Percentiles rank a stretch among this genome's conserved stretches.
These are phyloP conservation scores for Cercospora sesami DNA, from an alignment of 2,329 filamentous ascomycete species.

Conservation along the genomic window DNA sequence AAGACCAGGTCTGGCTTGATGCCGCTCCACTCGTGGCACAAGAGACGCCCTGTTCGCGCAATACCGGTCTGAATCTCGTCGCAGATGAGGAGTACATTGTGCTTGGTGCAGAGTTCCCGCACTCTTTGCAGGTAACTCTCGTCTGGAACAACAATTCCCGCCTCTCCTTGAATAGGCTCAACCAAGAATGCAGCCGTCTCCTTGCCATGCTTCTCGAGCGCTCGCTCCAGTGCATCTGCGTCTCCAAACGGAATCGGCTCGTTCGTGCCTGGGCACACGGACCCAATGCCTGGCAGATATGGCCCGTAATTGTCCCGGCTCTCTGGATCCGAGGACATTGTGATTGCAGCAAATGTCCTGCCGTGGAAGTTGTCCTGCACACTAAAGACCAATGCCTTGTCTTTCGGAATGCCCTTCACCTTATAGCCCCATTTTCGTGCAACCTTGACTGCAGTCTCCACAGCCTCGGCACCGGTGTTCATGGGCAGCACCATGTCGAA, in stretches of 20 bases:
- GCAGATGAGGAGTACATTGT: conserved; percentile 94
- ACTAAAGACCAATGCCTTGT: conserved; percentile 80
- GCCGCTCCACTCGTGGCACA: conserved; percentile 90
- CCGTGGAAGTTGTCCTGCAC: conserved; percentile 95
- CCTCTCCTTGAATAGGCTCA: conserved; percentile 96
- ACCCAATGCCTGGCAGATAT: conserved; percentile 85
- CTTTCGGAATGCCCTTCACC: conserved; percentile 82
- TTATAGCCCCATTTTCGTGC: conserved; percentile 98
- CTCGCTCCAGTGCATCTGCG: conserved; percentile 73
- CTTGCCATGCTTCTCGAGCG: conserved; percentile 75
- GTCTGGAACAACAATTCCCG: conserved; percentile 91
- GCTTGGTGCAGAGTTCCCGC: conserved; percentile 83
- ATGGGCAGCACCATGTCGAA: conserved; percentile 98
- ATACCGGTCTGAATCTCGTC: conserved; percentile 99
- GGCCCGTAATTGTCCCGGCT: conserved; percentile 96
- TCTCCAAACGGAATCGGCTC: conserved; percentile 84
- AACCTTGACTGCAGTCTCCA: conserved; percentile 94
- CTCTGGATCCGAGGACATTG: conserved; percentile 91
- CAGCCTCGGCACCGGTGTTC: conserved; percentile 96
- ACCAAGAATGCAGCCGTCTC: conserved; percentile 91
- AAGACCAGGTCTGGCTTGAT: conserved; percentile 95
- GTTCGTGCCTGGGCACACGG: conserved; percentile 70
- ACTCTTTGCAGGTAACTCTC: conserved; percentile 82
- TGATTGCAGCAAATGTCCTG: conserved; percentile 93
- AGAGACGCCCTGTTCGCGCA: conserved; percentile 87